Conservation (phyloP, 352 stramenopile genomes). For the Globisporangium yorkense region DNA sequence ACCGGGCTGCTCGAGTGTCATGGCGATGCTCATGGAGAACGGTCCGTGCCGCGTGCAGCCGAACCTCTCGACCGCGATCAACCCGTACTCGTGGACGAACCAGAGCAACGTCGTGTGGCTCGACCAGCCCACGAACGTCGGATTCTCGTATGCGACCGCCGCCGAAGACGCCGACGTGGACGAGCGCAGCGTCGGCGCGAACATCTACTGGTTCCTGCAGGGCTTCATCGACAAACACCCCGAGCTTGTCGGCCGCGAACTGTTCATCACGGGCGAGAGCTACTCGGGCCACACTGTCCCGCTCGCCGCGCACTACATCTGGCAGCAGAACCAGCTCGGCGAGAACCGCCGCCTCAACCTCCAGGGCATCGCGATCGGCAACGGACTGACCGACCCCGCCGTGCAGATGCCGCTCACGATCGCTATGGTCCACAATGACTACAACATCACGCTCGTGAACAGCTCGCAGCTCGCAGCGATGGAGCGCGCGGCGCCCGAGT, state of each 20-base stretch:
- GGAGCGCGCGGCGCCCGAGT: conserved; percentile 25
- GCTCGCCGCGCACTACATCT: conserved; percentile 25
- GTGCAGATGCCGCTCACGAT: conserved; percentile 29
- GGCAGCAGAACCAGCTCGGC: conserved; percentile 11
- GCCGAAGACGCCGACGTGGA: conserved; percentile 19
- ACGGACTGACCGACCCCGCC: conserved; percentile 26
- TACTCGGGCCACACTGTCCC: conserved; percentile 37
- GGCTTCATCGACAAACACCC: conserved; percentile 28
- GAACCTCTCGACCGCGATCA: conserved; percentile 17
- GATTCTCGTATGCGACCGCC: conserved; percentile 23
- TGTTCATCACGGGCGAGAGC: conserved; percentile 36
- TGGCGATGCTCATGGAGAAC: conserved; percentile 31
- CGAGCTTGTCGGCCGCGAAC: conserved; percentile 19
- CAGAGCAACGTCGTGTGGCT: conserved; percentile 34
- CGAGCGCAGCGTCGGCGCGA: conserved; percentile 31
- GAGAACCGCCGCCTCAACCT: conserved; percentile 18
- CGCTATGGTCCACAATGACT: conserved; percentile 64
- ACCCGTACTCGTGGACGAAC: conserved; percentile 35
- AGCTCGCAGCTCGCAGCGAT: conserved; percentile 23
- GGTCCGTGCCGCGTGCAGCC: conserved; percentile 25
- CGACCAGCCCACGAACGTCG: conserved; percentile 29
- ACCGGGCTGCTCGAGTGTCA: conserved; percentile 28
- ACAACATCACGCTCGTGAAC: conserved; percentile 62
- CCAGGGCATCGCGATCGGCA: conserved; percentile 33
- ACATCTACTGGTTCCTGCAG: conserved; percentile 36